Conservation (phyloP, 345 rosid species). For the Physaria fendleri region DNA sequence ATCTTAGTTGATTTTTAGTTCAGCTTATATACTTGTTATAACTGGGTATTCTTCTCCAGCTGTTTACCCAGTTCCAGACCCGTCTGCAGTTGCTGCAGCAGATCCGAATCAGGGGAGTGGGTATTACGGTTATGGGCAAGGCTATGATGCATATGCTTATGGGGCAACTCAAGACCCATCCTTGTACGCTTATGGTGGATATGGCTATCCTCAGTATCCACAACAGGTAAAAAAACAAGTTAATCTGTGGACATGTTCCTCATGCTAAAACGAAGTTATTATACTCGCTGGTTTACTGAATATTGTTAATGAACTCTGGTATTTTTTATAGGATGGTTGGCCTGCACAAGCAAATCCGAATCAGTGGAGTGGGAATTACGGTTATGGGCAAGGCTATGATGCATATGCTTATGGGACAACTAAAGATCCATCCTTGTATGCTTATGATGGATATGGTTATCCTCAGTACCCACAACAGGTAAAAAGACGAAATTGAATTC, state of each 20-base stretch:
- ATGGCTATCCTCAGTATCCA: conserved; percentile 85
- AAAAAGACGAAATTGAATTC: conserved; percentile 5
- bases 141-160: conserved; percentile 82
- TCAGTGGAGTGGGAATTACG: conserved; percentile 89
- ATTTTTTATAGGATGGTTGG: too few species aligned
- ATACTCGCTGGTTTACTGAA: too few species aligned
- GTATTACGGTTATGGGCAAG: conserved; percentile 92
- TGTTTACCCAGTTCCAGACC: conserved; percentile 30
- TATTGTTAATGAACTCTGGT: too few species aligned
- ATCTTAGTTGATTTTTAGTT: not conserved
- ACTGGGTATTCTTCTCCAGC: conserved; percentile 18
- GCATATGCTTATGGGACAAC: conserved; percentile 74
- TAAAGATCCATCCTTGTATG: conserved; percentile 84
- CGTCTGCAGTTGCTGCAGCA: conserved; percentile 62
- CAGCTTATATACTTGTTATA: conserved; percentile 11
- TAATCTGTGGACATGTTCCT: not conserved
- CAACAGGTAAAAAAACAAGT: conserved; percentile 54
- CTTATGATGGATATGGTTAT: conserved; percentile 86
- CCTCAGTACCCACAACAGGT: conserved; percentile 89
- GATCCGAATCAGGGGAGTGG: conserved; percentile 88
- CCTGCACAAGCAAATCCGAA: conserved; percentile 81
- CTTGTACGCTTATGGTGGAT: conserved; percentile 77
- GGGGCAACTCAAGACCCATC: conserved; percentile 86
- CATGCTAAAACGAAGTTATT: too few species aligned
- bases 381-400: conserved; percentile 94